Conservation (phyloP, 1,139 yeast species). For the Williopsis jadinii region DNA sequence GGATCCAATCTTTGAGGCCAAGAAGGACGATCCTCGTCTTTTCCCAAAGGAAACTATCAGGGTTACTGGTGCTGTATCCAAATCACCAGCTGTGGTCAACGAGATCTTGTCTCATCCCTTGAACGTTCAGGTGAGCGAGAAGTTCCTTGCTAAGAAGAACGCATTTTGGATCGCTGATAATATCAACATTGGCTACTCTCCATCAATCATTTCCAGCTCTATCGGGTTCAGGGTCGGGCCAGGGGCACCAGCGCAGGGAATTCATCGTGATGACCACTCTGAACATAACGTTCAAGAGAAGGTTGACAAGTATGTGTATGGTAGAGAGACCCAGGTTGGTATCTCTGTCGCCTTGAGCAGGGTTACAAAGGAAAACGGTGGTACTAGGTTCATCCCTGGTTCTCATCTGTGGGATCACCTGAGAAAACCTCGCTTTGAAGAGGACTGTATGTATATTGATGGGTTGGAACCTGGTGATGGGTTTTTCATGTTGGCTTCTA, state of each 20-base stretch:
- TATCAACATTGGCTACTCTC: conserved; percentile 14
- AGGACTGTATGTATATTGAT: conserved; percentile 23
- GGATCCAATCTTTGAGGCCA: conserved; percentile 19
- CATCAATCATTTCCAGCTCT: conserved; percentile 21
- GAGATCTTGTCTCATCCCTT: conserved; percentile 16
- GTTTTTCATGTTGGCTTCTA: conserved; percentile 26
- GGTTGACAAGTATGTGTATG: conserved; percentile 14
- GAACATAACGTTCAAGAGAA: conserved; percentile 21
- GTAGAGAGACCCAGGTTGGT: conserved; percentile 22
- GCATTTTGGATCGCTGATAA: conserved; percentile 22
- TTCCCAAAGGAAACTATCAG: conserved; percentile 22
- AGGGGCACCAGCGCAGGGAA: conserved; percentile 21
- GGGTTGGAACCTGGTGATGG: conserved; percentile 25
- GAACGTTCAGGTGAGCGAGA: conserved; percentile 13
- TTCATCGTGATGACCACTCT: conserved; percentile 24
- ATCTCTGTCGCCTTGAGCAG: conserved; percentile 18
- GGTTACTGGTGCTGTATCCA: conserved; percentile 20
- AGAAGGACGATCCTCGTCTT: conserved; percentile 19
- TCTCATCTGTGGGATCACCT: conserved; percentile 25
- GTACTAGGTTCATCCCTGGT: conserved; percentile 25
- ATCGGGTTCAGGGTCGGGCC: conserved; percentile 27
- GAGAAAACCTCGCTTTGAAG: conserved; percentile 20
- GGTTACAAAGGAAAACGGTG: conserved; percentile 22
- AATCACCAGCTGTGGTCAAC: conserved; percentile 20
- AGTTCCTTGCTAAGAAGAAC: conserved; percentile 18